Conservation (phyloP, 2,329 filamentous ascomycete genomes). For the Purpureocillium lavendulum region DNA sequence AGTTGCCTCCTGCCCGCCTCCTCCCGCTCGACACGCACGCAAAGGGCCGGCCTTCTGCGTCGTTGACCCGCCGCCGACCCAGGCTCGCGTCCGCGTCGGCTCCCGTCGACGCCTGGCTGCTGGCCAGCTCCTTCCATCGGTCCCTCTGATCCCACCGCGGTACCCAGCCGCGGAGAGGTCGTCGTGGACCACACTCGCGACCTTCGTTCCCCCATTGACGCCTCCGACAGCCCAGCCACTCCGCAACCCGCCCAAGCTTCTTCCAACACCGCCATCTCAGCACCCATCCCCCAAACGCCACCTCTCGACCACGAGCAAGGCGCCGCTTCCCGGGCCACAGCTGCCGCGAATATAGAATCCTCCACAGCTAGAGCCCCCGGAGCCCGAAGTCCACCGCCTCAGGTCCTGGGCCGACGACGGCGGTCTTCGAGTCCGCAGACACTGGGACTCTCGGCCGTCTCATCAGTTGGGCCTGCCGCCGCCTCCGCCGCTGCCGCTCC, state of each 20-base stretch:
- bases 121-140: slow-evolving; percentile 13
- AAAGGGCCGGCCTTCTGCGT: no score
- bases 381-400: slow-evolving; percentile 18
- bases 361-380: slow-evolving; percentile 18
- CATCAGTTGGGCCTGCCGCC: slow-evolving; percentile 14
- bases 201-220: slow-evolving; percentile 22
- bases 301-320: slow-evolving; percentile 13
- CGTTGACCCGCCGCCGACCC: background rate
- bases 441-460: slow-evolving; percentile 16
- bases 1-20: no score
- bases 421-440: slow-evolving; percentile 34
- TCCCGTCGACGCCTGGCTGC: slow-evolving; percentile 11
- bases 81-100: slow-evolving; percentile 6
- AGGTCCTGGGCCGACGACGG: slow-evolving; percentile 47
- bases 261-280: slow-evolving; percentile 37
- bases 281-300: slow-evolving; percentile 20
- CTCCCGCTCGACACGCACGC: no score
- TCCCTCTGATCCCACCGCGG: slow-evolving; percentile 21
- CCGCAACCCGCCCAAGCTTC: slow-evolving; percentile 43
- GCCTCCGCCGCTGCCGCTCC: slow-evolving; percentile 10
- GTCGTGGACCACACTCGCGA: slow-evolving; percentile 30
- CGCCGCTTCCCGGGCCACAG: slow-evolving; percentile 17
- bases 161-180: slow-evolving; percentile 29
- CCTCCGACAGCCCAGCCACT: slow-evolving; percentile 58
- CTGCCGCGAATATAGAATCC: slow-evolving; percentile 32